Evolutionary conservation across 2,329 filamentous ascomycete genomes (phyloP).

Genomic region (Didymella arachidicola): DNA sequence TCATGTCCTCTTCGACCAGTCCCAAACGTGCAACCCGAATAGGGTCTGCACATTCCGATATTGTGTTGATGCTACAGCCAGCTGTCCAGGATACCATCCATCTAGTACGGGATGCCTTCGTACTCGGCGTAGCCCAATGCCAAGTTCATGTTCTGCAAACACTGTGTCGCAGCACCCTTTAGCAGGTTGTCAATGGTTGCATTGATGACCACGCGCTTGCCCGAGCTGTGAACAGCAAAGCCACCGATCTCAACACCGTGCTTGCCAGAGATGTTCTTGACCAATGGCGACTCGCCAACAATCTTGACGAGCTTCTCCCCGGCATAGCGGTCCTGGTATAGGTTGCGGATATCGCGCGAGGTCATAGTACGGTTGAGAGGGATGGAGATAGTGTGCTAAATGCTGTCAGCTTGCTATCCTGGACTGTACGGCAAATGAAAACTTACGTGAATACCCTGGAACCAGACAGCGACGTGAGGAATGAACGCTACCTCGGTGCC

Average conservation of each 20-base stretch:
- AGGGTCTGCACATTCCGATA: slow-evolving; percentile 13
- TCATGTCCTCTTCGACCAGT: slow-evolving; percentile 10
- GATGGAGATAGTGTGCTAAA: slow-evolving; percentile 82
- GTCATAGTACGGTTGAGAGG: slow-evolving; percentile 87
- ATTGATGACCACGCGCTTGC: slow-evolving; percentile 92
- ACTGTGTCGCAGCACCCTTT: slow-evolving; percentile 93
- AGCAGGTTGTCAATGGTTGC: slow-evolving; percentile 92
- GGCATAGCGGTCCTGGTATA: slow-evolving; percentile 96
- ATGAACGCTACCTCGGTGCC: slow-evolving; percentile 81
- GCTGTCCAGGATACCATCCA: slow-evolving; percentile 1
- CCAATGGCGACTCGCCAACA: slow-evolving; percentile 82
- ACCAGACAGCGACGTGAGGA: slow-evolving; percentile 95
- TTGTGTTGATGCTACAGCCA: slow-evolving; percentile 1
- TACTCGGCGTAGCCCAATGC: slow-evolving; percentile 89
- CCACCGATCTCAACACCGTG: slow-evolving; percentile 94
- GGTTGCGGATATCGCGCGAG: slow-evolving; percentile 87
- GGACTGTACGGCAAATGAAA: neutral
- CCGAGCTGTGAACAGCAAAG: slow-evolving; percentile 89
- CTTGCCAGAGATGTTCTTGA: slow-evolving; percentile 83
- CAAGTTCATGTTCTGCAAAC: slow-evolving; percentile 94
- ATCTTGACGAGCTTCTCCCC: slow-evolving; percentile 96
- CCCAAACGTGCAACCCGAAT: slow-evolving; percentile 11
- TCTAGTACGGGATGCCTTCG: slow-evolving; percentile 75
- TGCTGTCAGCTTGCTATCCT: slow-evolving; percentile 4
- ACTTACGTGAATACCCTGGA: slow-evolving; percentile 83